A percentile compares a stretch with the other conserved stretches of the same genome.
These are phyloP conservation scores for Colletotrichum acutatum DNA, from an alignment of 2,329 filamentous ascomycete species.

Conservation along the genomic window DNA sequence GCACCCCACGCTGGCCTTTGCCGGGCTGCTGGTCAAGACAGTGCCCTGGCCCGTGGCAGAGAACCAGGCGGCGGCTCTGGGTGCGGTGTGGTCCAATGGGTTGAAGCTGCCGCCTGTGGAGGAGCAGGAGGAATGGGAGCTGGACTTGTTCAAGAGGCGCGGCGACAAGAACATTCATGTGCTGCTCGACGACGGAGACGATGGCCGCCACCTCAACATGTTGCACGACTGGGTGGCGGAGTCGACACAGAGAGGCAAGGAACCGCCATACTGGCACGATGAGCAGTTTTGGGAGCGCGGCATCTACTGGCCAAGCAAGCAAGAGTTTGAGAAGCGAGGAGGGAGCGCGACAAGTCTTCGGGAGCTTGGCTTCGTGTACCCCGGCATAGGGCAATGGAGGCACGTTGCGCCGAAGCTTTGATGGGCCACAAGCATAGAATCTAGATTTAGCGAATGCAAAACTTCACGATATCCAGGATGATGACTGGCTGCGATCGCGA, in stretches of 20 bases:
- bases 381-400: slow-evolving; percentile 29
- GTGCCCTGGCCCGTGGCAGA: slow-evolving; percentile 89
- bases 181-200: slow-evolving; percentile 62
- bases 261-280: slow-evolving; percentile 77
- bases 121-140: slow-evolving; percentile 79
- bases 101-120: slow-evolving; percentile 70
- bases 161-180: slow-evolving; percentile 58
- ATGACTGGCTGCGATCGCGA: not conserved
- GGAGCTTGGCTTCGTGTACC: slow-evolving; percentile 37
- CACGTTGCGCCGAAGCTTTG: slow-evolving; percentile 4
- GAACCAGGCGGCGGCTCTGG: slow-evolving; percentile 80
- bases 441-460: not conserved
- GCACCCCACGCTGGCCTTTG: slow-evolving; percentile 82
- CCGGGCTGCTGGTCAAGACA: slow-evolving; percentile 81
- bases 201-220: slow-evolving; percentile 77
- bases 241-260: slow-evolving; percentile 68
- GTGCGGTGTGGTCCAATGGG: slow-evolving; percentile 80
- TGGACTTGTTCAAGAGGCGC: slow-evolving; percentile 61
- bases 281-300: slow-evolving; percentile 78
- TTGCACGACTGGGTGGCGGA: slow-evolving; percentile 70
- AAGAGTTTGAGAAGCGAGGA: slow-evolving; percentile 75
- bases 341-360: slow-evolving; percentile 72
- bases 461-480: not conserved
- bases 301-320: slow-evolving; percentile 75
- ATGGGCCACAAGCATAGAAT: not conserved